Conservation (phyloP, 1,139 yeast genomes). For the Zygosaccharomyces pseudobailii region DNA sequence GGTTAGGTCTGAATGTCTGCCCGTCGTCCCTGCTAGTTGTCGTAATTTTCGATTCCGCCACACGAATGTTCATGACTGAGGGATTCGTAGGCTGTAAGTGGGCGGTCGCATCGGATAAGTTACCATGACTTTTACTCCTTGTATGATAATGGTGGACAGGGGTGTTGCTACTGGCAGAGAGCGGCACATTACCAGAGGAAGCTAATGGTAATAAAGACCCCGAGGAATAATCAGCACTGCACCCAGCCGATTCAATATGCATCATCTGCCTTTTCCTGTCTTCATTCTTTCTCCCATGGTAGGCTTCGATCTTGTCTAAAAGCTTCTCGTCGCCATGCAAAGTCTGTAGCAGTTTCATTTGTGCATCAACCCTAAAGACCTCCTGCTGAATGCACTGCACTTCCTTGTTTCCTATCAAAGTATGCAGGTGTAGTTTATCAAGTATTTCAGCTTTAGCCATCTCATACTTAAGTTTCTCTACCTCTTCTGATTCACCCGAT, state of each 20-base stretch:
- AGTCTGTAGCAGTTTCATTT: constrained; percentile 49
- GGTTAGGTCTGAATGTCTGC: constrained; percentile 18
- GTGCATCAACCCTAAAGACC: constrained; percentile 59
- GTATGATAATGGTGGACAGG: constrained; percentile 29
- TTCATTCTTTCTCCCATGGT: constrained; percentile 16
- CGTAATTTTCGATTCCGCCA: constrained; percentile 17
- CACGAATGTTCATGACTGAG: constrained; percentile 16
- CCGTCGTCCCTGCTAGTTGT: constrained; percentile 7
- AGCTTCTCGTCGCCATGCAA: constrained; percentile 45
- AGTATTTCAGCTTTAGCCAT: constrained; percentile 32
- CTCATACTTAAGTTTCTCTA: constrained; percentile 28
- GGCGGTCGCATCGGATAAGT: constrained; percentile 19
- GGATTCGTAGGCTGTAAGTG: constrained; percentile 23
- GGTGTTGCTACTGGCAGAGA: constrained; percentile 12
- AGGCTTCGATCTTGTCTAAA: constrained; percentile 25
- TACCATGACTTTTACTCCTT: constrained; percentile 31
- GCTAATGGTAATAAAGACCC: constrained; percentile 2
- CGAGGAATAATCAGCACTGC: constrained; percentile 6
- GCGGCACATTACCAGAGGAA: constrained; percentile 5
- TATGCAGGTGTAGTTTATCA: constrained; percentile 59
- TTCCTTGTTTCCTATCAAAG: constrained; percentile 66
- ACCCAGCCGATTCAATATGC: constrained; percentile 5
- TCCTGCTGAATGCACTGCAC: constrained; percentile 55
- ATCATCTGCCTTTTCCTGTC: constrained; percentile 15
- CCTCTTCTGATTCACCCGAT: constrained; percentile 27